A percentile compares a stretch with the other conserved stretches of the same genome.
Conservation (phyloP, 1,139 yeast genomes). For the Pichia sp. region DNA sequence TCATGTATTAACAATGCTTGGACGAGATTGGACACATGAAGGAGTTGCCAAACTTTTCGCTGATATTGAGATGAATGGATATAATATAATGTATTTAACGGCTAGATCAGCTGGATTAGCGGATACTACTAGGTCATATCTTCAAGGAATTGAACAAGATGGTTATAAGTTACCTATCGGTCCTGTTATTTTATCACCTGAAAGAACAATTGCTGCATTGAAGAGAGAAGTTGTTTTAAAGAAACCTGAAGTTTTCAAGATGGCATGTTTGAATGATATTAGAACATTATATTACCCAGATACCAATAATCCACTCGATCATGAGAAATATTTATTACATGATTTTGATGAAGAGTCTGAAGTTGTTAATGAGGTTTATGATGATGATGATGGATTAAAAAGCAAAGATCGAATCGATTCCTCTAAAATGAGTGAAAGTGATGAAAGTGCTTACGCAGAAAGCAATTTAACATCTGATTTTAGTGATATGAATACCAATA, state of each 20-base stretch:
- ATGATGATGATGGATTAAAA: constrained; percentile 1
- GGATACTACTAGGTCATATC: constrained; percentile 81
- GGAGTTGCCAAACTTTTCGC: constrained; percentile 90
- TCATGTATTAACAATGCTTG: constrained; percentile 87
- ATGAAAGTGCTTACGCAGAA: neutral
- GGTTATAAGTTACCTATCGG: constrained; percentile 74
- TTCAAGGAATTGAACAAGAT: constrained; percentile 70
- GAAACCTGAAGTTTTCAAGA: constrained; percentile 95
- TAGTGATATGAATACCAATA: constrained; percentile 17
- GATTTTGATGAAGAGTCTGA: constrained; percentile 1
- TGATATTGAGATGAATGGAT: constrained; percentile 82
- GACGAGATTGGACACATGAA: constrained; percentile 96
- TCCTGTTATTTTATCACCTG: constrained; percentile 94
- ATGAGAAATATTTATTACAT: constrained; percentile 4
- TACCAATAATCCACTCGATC: constrained; percentile 7
- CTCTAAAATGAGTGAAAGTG: neutral
- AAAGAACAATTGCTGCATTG: constrained; percentile 92
- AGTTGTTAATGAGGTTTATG: neutral
- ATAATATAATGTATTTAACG: constrained; percentile 86
- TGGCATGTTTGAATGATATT: constrained; percentile 92
- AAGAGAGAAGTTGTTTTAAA: constrained; percentile 85
- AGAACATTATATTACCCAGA: constrained; percentile 46
- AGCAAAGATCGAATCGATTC: constrained; percentile 1
- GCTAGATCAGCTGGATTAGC: constrained; percentile 97
- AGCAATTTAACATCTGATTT: constrained; percentile 9